phyloP scores from a whole-genome alignment of 805 yeast species.

The Nakazawaea wyomingensis region DNA sequence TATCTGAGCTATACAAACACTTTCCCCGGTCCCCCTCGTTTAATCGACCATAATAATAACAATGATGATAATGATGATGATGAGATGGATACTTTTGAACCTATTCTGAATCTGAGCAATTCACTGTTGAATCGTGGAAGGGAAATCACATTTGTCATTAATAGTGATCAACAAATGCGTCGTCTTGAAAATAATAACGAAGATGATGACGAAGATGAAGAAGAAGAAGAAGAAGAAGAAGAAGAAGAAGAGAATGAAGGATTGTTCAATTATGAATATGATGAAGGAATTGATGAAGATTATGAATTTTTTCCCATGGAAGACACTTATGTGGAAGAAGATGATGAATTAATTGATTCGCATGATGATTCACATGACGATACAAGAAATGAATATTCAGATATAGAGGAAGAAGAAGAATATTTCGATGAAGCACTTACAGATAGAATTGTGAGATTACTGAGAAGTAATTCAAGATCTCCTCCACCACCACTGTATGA shows the following conservation, averaged over 20 bases:
- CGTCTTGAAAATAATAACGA: background rate
- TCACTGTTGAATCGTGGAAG: background rate
- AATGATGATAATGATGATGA: background rate
- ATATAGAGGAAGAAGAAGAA: constrained; percentile 18
- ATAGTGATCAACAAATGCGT: constrained; percentile 1
- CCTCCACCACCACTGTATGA: constrained; percentile 8
- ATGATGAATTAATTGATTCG: constrained; percentile 23
- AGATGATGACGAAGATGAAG: constrained; percentile 18
- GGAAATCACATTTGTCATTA: background rate
- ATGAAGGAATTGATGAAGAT: constrained; percentile 21
- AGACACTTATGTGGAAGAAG: constrained; percentile 18
- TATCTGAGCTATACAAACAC: too few relatives aligned
- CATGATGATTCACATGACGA: constrained; percentile 22
- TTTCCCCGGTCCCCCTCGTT: background rate
- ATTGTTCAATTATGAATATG: too few relatives aligned
- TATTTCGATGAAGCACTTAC: constrained; percentile 18
- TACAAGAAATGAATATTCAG: constrained; percentile 24
- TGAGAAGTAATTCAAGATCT: constrained; percentile 2
- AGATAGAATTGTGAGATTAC: constrained; percentile 15
- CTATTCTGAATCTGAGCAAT: background rate
- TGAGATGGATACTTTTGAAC: background rate
- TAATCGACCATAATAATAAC: background rate
- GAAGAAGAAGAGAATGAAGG: too few relatives aligned
- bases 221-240: too few relatives aligned
- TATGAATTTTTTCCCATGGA: constrained; percentile 2